Evolutionary conservation across 129 eudicot species (phyloP).

Genomic region (Gnaphalium uliginosum): DNA sequence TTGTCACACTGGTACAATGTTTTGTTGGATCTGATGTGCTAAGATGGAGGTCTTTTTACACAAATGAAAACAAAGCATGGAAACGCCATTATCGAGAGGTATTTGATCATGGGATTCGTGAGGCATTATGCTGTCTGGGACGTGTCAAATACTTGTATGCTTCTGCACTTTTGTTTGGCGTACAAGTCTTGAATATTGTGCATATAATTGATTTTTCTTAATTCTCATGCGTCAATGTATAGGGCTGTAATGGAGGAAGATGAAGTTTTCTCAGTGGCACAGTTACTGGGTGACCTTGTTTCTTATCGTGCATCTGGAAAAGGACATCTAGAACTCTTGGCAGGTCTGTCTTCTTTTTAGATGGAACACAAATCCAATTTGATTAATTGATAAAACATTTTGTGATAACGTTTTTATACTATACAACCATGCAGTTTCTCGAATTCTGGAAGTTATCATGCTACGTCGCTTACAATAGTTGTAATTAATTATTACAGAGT

Average conservation of each 20-base stretch:
- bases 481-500: too few species aligned
- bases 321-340: slow-evolving; percentile 75
- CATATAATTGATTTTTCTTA: slow-evolving; percentile 11
- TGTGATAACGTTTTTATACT: neutral
- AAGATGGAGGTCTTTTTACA: slow-evolving; percentile 75
- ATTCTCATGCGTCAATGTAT: slow-evolving; percentile 5
- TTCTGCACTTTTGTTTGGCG: slow-evolving; percentile 26
- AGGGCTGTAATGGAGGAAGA: slow-evolving; percentile 70
- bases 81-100: slow-evolving; percentile 70
- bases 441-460: neutral
- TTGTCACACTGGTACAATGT: slow-evolving; percentile 55
- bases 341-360: slow-evolving; percentile 48
- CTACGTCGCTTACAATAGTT: too few species aligned
- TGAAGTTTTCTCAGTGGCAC: slow-evolving; percentile 74
- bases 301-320: slow-evolving; percentile 78
- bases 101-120: slow-evolving; percentile 80
- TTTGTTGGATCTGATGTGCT: slow-evolving; percentile 62
- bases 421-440: neutral
- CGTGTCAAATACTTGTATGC: slow-evolving; percentile 70
- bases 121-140: slow-evolving; percentile 84
- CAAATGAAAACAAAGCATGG: slow-evolving; percentile 64
- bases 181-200: slow-evolving; percentile 4
- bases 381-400: slow-evolving; percentile 6
- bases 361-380: slow-evolving; percentile 4
- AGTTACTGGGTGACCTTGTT: slow-evolving; percentile 73